A percentile compares a stretch with the other conserved stretches of the same genome.
These are phyloP conservation scores for Monosporascus sp. DNA, from an alignment of 2,329 filamentous ascomycete species.

Conservation along the genomic window DNA sequence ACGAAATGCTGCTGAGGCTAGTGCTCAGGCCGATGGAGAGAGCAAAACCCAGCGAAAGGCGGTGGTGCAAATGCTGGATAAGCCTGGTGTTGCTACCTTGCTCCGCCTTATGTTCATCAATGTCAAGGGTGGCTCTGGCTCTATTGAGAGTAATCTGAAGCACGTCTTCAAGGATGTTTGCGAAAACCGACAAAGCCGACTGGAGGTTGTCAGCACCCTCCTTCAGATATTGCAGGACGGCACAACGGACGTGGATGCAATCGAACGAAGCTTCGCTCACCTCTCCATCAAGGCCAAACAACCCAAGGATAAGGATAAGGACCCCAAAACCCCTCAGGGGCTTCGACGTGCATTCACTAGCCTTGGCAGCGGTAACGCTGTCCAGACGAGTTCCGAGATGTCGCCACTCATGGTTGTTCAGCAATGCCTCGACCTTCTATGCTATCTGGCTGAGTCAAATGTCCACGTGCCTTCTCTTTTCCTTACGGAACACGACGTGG, in stretches of 20 bases:
- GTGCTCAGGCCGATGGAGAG: slow-evolving; percentile 28
- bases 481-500: slow-evolving; percentile 82
- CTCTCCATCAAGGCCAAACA: slow-evolving; percentile 88
- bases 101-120: slow-evolving; percentile 96
- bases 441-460: slow-evolving; percentile 78
- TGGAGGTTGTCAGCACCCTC: slow-evolving; percentile 88
- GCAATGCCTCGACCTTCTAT: slow-evolving; percentile 83
- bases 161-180: slow-evolving; percentile 87
- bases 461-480: slow-evolving; percentile 87
- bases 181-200: slow-evolving; percentile 91
- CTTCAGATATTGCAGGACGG: slow-evolving; percentile 94
- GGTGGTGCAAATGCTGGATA: slow-evolving; percentile 95
- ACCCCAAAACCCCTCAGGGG: slow-evolving; percentile 72
- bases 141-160: slow-evolving; percentile 76
- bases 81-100: slow-evolving; percentile 89
- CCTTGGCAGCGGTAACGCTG: slow-evolving; percentile 36
- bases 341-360: slow-evolving; percentile 70
- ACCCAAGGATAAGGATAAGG: slow-evolving; percentile 58
- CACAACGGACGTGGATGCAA: slow-evolving; percentile 84
- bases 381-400: slow-evolving; percentile 70
- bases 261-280: slow-evolving; percentile 92
- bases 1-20: slow-evolving; percentile 17
- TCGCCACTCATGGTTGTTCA: slow-evolving; percentile 94
- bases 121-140: slow-evolving; percentile 78
- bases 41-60: slow-evolving; percentile 70